Evolutionary conservation across 2,329 filamentous ascomycete species (phyloP).

Genomic region (Fusarium longipes): DNA sequence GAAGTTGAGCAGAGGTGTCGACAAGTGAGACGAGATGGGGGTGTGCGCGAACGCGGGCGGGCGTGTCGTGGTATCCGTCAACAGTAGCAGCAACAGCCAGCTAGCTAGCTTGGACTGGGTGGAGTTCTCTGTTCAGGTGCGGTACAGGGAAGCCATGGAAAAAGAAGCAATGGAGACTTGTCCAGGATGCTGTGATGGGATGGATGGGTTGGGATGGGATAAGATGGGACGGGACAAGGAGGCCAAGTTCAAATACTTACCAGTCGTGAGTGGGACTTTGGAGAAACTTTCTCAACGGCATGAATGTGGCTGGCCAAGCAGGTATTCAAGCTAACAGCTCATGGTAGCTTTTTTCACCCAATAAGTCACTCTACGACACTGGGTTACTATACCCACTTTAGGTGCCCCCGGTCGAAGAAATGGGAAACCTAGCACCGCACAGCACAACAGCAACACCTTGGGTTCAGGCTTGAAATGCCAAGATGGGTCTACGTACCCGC

Average conservation of each 20-base stretch:
- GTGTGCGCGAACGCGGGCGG: slow-evolving; percentile 28
- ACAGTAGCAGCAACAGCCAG: slow-evolving; percentile 19
- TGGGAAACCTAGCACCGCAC: slow-evolving; percentile 33
- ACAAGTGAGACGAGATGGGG: slow-evolving; percentile 37
- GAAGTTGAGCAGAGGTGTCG: slow-evolving; percentile 32
- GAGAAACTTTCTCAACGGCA: background rate
- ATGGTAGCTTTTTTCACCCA: slow-evolving; percentile 2
- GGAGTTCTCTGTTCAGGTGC: slow-evolving; percentile 27
- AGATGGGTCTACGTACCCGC: slow-evolving; percentile 37
- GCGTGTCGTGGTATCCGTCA: slow-evolving; percentile 31
- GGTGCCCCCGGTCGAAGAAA: slow-evolving; percentile 33
- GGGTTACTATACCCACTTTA: slow-evolving; percentile 28
- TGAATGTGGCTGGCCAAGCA: slow-evolving; percentile 11
- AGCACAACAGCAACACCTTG: slow-evolving; percentile 22
- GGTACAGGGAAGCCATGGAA: slow-evolving; percentile 35
- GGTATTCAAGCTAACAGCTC: background rate
- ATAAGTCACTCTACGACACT: slow-evolving; percentile 26
- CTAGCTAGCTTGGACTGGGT: slow-evolving; percentile 9
- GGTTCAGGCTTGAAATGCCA: slow-evolving; percentile 32
- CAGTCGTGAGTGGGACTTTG: slow-evolving; percentile 20
- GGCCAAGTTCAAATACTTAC: slow-evolving; percentile 25
- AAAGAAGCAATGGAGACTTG: slow-evolving; percentile 41
- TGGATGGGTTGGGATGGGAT: slow-evolving; percentile 7
- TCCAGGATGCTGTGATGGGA: slow-evolving; percentile 22
- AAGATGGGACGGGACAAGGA: slow-evolving; percentile 11